Evolutionary conservation across 2,329 filamentous ascomycete species (phyloP), one percentile per base, ranked within the genome.

Genomic region (Monascus ruber): DNA sequence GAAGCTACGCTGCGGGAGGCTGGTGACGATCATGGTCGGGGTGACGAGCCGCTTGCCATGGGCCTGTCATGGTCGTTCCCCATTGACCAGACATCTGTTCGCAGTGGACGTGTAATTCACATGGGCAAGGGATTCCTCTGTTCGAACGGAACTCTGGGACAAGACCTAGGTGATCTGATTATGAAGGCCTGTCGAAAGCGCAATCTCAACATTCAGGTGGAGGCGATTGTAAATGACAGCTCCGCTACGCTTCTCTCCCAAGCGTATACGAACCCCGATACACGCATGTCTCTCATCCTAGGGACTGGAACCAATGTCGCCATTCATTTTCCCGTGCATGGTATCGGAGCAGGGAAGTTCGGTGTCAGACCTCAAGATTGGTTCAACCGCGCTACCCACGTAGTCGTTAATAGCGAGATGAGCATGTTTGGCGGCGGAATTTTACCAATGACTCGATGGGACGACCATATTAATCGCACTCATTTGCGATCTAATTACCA

Each of bases 61-160:
- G 77, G 77, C 3, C 50, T 81, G 45, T 74, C 77, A 2, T 81
- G 77, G 77, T 79, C 77, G 3, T 81, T 81, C 55, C 77, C 77
- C 0, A 69, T 81, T 39, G 73, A 79, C 57, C 76, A 80, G 60
- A 81, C 76, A 4, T 79, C 75, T 8, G 67, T 69, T 40, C 66
- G 70, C 38, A 73, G 66, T 35, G 77, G 75, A 5, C 69, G 68
- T 34, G 59, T 81, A 17, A 65, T 77, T 38, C 67, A 68, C 10
- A 81, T 81, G 77, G 77, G 77, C 43, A 81, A 81, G 54, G 77
- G 77, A 1, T 81, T 81, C 52, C 62, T 65, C 38, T 77, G 75
- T 34, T 76, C 73, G 10, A 67, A 76, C 44, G 74, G 72, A 25
- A 70, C 76, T 3, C 62, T 76, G 31, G 76, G 76, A 26, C 65